Base-by-base conservation (phyloP, 345 rosid species). In the Brassica juncea region DNA sequence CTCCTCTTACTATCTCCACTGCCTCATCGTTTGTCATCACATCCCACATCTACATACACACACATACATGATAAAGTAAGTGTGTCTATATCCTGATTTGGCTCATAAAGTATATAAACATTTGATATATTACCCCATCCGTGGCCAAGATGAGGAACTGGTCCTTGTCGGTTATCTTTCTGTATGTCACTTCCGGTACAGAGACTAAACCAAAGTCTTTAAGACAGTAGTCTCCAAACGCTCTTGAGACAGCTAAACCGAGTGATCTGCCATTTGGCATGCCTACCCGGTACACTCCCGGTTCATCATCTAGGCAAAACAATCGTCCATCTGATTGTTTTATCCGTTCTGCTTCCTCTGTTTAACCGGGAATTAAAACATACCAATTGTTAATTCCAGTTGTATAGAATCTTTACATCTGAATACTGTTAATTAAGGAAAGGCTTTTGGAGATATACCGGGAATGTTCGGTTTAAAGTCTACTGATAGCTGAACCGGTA, bases 341-440 rank as follows among this genome's bases (percentile, higher is more conserved):
- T 82, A 92, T 92, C 59, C 98, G 79, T 62, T 87, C 93, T 34
- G 97, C 97, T 82, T 94, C 98, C 88, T 88, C 98, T 90, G 88
- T 54, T 80, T 55, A 72, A 81, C 49, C 77, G 73, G 9, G 12
- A 62, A 55, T 39, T 59, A 54, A 9, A 8, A 76, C 39, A 64
- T 60, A 59, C 73, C 61, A 5, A 70, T 63, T 8, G 25, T 62
- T 60, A 66, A 0, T 49, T 58, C 63, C 68, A 9, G 21, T 16
- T 54, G 8, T 25, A 6, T 39, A 16, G 10, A 54, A 54, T 65
- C 19, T 67, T 67, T 66, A 7, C 55, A 14, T 60, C 4, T 28
- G n/a, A 59, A 31, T 58, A 57, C 11, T 31, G 52, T 62, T 16
- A 49, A 66, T 12, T 31, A 42, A 39, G 34, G 4, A 52, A 59